Percentiles rank a stretch among this genome's conserved stretches.
Conservation (phyloP, 106 monocot genomes). For the Dioscorea dumetorum region DNA sequence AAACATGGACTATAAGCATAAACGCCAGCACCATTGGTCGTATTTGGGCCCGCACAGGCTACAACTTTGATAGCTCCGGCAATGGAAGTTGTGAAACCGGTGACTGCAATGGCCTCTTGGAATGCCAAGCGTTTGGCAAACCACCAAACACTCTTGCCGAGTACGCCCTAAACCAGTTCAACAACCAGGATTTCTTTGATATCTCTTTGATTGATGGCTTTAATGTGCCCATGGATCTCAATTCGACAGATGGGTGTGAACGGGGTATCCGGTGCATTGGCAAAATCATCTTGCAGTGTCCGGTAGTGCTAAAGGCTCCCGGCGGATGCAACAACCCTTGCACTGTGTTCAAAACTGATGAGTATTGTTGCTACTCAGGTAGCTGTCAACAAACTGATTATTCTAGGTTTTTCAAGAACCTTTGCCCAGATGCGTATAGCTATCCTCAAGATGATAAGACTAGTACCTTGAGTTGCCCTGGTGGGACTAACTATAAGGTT, state of each 20-base stretch:
- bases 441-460: slow-evolving; percentile 16
- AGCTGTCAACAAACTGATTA: slow-evolving; percentile 16
- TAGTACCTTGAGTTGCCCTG: slow-evolving; percentile 22
- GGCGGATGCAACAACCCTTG: slow-evolving; percentile 11
- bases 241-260: not conserved
- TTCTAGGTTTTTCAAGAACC: slow-evolving; percentile 13
- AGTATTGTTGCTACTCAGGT: slow-evolving; percentile 13
- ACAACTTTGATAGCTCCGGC: slow-evolving; percentile 33
- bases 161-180: slow-evolving; percentile 22
- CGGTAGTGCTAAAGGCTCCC: slow-evolving; percentile 9
- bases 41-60: slow-evolving; percentile 52
- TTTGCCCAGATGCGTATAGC: slow-evolving; percentile 18
- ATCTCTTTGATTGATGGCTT: slow-evolving; percentile 42
- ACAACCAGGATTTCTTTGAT: slow-evolving; percentile 33
- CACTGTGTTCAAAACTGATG: slow-evolving; percentile 11
- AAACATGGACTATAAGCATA: slow-evolving; percentile 12
- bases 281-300: slow-evolving; percentile 31
- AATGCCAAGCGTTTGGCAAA: slow-evolving; percentile 17
- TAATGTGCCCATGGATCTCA: slow-evolving; percentile 14
- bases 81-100: slow-evolving; percentile 33
- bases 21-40: slow-evolving; percentile 13
- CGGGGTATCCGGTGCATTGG: not conserved
- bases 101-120: slow-evolving; percentile 40
- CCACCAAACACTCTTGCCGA: slow-evolving; percentile 40
- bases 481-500: slow-evolving; percentile 14